Percentiles rank a stretch among this genome's conserved stretches.
Evolutionary conservation across 1,284 basidiomycete genomes (phyloP).

Genomic region (Moesziomyces globuligerus): DNA sequence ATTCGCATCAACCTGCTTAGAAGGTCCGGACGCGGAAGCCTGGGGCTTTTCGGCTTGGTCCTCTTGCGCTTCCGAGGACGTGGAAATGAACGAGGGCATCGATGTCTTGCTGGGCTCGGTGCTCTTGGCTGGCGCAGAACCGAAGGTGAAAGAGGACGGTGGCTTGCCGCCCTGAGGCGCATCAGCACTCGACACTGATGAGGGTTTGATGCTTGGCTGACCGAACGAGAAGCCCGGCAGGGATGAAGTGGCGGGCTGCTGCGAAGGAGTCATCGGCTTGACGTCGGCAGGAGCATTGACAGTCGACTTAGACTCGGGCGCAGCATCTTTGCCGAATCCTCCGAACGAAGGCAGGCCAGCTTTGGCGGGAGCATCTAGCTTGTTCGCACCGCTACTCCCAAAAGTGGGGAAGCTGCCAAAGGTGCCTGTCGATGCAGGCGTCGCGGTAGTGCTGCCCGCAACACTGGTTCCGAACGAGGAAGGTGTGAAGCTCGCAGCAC

Average conservation of each 20-base stretch:
- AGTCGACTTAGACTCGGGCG: conserved; percentile 1
- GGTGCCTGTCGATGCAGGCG: background rate
- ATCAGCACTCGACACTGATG: background rate
- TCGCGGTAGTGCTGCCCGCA: background rate
- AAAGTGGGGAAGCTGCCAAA: conserved; percentile 13
- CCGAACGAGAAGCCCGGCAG: conserved; percentile 30
- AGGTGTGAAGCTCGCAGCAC: background rate
- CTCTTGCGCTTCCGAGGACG: conserved; percentile 10
- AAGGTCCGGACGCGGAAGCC: background rate
- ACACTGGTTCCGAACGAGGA: conserved; percentile 10
- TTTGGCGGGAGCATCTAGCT: background rate
- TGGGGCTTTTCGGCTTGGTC: conserved; percentile 1
- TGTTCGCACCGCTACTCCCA: background rate
- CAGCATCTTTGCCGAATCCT: conserved; percentile 2
- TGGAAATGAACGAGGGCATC: conserved; percentile 27
- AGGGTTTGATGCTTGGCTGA: conserved; percentile 5
- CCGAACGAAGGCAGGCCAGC: conserved; percentile 11
- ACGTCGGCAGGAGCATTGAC: conserved; percentile 1
- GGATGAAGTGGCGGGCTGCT: conserved; percentile 7
- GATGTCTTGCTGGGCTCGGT: conserved; percentile 4
- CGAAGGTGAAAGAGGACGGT: conserved; percentile 21
- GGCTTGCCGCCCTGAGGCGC: background rate
- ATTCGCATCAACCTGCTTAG: background rate
- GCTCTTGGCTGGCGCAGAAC: conserved; percentile 1
- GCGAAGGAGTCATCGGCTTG: background rate